Conservation (phyloP, 2,329 filamentous ascomycete species). For the Epichloe aotearoae region DNA sequence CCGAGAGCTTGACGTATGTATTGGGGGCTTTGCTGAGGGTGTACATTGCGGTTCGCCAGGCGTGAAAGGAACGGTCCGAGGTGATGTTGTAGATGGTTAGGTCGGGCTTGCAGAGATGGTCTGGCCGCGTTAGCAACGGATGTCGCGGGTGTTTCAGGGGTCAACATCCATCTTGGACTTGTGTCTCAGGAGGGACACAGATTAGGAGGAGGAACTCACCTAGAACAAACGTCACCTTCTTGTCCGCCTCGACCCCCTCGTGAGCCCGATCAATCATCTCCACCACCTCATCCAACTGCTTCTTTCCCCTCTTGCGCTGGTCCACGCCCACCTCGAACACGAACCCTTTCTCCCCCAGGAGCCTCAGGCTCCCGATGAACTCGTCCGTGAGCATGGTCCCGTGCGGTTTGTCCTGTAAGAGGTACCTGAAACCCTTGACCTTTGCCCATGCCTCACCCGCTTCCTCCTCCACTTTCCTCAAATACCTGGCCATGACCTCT, state of each 20-base stretch:
- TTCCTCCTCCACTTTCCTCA: slow-evolving; percentile 43
- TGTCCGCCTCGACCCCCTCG: slow-evolving; percentile 41
- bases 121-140: slow-evolving; percentile 25
- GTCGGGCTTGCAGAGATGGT: slow-evolving; percentile 85
- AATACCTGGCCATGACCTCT: slow-evolving; percentile 48
- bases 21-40: slow-evolving; percentile 49
- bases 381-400: slow-evolving; percentile 49
- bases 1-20: slow-evolving; percentile 88
- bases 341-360: slow-evolving; percentile 46
- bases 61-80: slow-evolving; percentile 44
- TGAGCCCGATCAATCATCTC: slow-evolving; percentile 58
- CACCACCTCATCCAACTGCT: slow-evolving; percentile 58
- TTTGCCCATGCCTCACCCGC: slow-evolving; percentile 53
- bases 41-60: slow-evolving; percentile 58
- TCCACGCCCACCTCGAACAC: slow-evolving; percentile 80
- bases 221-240: slow-evolving; percentile 54
- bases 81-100: slow-evolving; percentile 47
- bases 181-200: no score
- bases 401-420: slow-evolving; percentile 63
- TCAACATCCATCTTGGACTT: no score
- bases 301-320: slow-evolving; percentile 59
- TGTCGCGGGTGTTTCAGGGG: no score
- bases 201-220: slow-evolving; percentile 35
- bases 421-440: slow-evolving; percentile 68
- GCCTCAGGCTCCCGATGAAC: slow-evolving; percentile 54